Base-by-base conservation (phyloP, 805 yeast genomes). In the Ogataea dorogensis region DNA sequence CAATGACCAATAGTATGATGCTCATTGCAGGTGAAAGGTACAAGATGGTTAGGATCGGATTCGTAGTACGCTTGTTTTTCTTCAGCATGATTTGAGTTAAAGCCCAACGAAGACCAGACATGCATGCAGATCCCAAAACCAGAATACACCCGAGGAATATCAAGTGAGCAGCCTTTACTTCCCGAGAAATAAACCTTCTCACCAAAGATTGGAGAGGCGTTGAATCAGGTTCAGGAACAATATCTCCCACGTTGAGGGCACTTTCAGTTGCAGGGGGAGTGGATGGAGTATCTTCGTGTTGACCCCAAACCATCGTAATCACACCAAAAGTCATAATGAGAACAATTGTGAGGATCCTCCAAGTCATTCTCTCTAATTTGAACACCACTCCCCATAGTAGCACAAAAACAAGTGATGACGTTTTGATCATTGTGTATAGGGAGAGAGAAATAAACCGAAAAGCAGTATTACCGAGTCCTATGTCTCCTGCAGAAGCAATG, bases 21-120 rank as follows among this genome's bases (percentile, higher is more conserved):
- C 81, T 78, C 93, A 89, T 91, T 7, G 83, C 70, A 2, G 98
- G 98, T 0, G 96, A 77, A 12, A 93, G 63, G 54, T 85, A 86
- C 48, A 84, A 68, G 27, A 93, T 88, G 6, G 97, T 86, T 24
- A 81, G 69, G 13, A 93, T 77, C 2, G 98, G 94, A 54, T 89
- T 81, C 24, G 73, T 72, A 4, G 80, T 75, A 35, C 77, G 63
- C 17, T 67, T 68, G 46, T 78, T 79, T 28, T 66, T 70, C 47
- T 74, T 81, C 32, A 93, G 64, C 22, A 91, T 69, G 15, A 93
- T 59, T 55, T 93, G 98, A 1, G 98, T 88, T 43, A 89, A 75
- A 1, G 95, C 91, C 98, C 98, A 93, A 45, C 98, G 73, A 33
- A 93, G 65, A 0, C 98, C 98, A 11, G 93, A 81, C 64, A 87